These are phyloP conservation scores for Mycena indigotica DNA, from an alignment of 768 basidiomycete species.

Conservation along the genomic window DNA sequence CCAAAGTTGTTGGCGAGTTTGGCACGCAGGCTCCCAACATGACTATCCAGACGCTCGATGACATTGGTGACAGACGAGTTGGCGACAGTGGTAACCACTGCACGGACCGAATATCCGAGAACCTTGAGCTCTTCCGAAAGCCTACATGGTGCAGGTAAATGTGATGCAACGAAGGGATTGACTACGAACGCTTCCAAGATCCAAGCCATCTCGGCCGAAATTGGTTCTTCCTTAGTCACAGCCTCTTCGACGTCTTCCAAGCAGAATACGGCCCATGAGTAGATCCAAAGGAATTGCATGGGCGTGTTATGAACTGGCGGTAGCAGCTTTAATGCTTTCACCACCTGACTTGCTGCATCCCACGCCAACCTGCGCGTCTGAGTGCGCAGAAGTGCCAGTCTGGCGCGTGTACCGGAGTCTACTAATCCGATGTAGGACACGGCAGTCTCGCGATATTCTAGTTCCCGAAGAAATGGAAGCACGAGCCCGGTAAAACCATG, in stretches of 20 bases:
- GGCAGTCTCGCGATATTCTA: background rate
- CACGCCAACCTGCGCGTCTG: constrained; percentile 1
- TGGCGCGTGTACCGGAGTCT: background rate
- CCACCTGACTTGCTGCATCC: background rate
- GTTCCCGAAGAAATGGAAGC: constrained; percentile 14
- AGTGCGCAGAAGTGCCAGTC: background rate
- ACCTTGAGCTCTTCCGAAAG: too few relatives aligned
- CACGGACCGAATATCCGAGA: too few relatives aligned
- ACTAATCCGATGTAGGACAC: background rate
- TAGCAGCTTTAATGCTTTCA: constrained; percentile 1
- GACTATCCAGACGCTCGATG: too few relatives aligned
- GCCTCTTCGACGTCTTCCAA: constrained; percentile 5
- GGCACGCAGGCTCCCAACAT: too few relatives aligned
- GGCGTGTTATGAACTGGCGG: constrained; percentile 9
- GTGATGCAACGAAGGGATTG: too few relatives aligned
- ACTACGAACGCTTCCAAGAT: too few relatives aligned
- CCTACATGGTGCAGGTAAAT: too few relatives aligned
- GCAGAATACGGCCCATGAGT: constrained; percentile 12
- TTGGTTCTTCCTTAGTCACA: too few relatives aligned
- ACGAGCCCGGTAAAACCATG: constrained; percentile 2
- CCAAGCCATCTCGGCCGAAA: too few relatives aligned
- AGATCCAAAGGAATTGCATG: constrained; percentile 2
- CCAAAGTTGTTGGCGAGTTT: too few relatives aligned
- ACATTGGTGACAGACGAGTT: too few relatives aligned
- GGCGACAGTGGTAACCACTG: too few relatives aligned